Base-by-base conservation (phyloP, 257 asterid species). In the Hygrophila difformis region DNA sequence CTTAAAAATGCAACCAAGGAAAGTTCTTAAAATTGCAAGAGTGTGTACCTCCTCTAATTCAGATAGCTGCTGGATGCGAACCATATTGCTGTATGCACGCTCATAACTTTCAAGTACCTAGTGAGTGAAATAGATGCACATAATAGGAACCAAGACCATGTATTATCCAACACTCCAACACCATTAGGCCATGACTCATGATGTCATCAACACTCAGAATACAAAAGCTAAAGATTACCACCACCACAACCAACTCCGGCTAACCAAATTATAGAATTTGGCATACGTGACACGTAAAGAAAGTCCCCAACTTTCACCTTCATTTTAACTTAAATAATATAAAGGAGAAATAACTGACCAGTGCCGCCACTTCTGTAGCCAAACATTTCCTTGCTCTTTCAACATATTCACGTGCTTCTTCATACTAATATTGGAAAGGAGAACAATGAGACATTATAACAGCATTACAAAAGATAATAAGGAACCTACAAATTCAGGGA, bases 71-170 rank as follows among this genome's bases (percentile, higher is more conserved):
- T 86, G 99, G 67, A 91, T 80, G 53, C 99, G 95, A 57, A 91
- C 96, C 96, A 91, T 82, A 70, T 91, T 91, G 82, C 70, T 82
- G 67, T 91, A 91, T 39, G 95, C 96, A 63, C 99, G 95, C 15
- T 91, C 99, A 74, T 91, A 91, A 69, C 99, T 91, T 69, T 91
- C 98, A 55, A 91, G 94, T 68, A 91, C 99, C 99, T 91, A 62
- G 35, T 24, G 53, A 39, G 23, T 7, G 59, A 47, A 58, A 55
- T 18, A 22, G 18, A 51, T 21, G 51, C 5, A 17, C 28, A 8
- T 33, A n/a, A n/a, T n/a, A n/a, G n/a, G n/a, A n/a, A n/a, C n/a
- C n/a, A n/a, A n/a, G n/a, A n/a, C n/a, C n/a, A n/a, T n/a, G n/a
- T n/a, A n/a, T n/a, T n/a, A n/a, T n/a, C n/a, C n/a, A n/a, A n/a